A percentile compares a stretch with the other conserved stretches of the same genome.
Conservation (phyloP, 441 rosid species). For the Macaranga tanarius region DNA sequence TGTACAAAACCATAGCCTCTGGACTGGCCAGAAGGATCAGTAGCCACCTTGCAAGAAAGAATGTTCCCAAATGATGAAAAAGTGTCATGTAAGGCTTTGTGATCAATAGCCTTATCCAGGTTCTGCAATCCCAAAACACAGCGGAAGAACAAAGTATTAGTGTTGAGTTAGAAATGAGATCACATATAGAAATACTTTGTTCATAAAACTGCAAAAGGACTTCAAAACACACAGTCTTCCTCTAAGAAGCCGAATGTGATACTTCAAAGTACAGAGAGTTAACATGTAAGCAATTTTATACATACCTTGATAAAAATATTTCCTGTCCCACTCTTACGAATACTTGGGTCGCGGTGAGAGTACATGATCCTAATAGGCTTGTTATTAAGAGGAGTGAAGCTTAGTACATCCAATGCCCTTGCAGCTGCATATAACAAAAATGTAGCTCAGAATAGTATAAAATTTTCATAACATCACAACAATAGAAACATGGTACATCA, state of each 20-base stretch:
- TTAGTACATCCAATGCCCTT: constrained; percentile 71
- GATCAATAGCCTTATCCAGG: constrained; percentile 73
- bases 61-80: constrained; percentile 76
- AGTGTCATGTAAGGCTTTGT: constrained; percentile 77
- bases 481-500: too few species aligned
- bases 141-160: background rate
- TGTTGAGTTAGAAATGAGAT: background rate
- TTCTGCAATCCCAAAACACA: constrained; percentile 39
- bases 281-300: too few species aligned
- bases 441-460: too few species aligned
- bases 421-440: constrained; percentile 50
- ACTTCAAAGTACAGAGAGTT: background rate
- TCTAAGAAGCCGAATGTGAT: background rate
- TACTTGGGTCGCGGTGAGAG: constrained; percentile 80
- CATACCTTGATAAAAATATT: constrained; percentile 69
- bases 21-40: constrained; percentile 77
- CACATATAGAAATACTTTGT: background rate
- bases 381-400: constrained; percentile 68
- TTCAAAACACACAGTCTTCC: background rate
- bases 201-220: background rate
- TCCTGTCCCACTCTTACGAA: constrained; percentile 85
- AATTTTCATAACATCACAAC: too few species aligned
- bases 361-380: constrained; percentile 80
- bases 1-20: constrained; percentile 96
- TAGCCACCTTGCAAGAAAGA: constrained; percentile 82